Evolutionary conservation across 2,329 filamentous ascomycete species (phyloP), one percentile per base, ranked within the genome.

Genomic region (Calonectria pseudoturangicola): DNA sequence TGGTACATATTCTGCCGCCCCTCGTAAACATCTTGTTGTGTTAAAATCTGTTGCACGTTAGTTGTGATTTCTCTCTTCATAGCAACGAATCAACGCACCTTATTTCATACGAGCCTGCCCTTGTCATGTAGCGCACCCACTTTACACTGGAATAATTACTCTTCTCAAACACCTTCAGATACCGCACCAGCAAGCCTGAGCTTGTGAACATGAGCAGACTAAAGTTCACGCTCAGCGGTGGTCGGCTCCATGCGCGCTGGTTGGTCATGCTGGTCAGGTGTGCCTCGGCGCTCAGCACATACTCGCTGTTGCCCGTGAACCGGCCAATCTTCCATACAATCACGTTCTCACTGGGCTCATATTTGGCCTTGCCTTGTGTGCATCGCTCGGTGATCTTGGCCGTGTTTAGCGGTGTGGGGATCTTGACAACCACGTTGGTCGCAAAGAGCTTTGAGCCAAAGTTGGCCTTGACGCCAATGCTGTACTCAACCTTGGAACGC

Each of bases 111-210:
- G 95, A 98, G 33, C 97, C 97, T 18, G 96, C 97, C 77, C 96
- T 92, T 21, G 97, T 99, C 97, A 99, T 98, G 85, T 99, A 99
- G 79, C 97, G 89, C 79, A 99, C 97, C 97, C 97, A 99, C 85
- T 99, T 99, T 62, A 99, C 97, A 82, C 95, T 98, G 75, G 94
- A 97, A 84, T 99, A 99, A 85, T 98, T 98, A 85, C 92, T 97
- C 92, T 99, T 99, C 87, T 99, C 97, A 87, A 99, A 99, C 2
- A 99, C 97, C 86, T 99, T 99, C 71, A 99, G 86, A 84, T 99
- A 99, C 63, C 97, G 89, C 70, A 99, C 97, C 76, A 99, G 83
- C 82, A 99, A 83, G 0, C 97, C 97, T 0, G 94, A 97, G 82
- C 95, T 98, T 25, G 97, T 99, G 83, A 99, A 99, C 97, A 99